Conservation (phyloP, 345 rosid genomes). For the Pelargonium nanum region DNA sequence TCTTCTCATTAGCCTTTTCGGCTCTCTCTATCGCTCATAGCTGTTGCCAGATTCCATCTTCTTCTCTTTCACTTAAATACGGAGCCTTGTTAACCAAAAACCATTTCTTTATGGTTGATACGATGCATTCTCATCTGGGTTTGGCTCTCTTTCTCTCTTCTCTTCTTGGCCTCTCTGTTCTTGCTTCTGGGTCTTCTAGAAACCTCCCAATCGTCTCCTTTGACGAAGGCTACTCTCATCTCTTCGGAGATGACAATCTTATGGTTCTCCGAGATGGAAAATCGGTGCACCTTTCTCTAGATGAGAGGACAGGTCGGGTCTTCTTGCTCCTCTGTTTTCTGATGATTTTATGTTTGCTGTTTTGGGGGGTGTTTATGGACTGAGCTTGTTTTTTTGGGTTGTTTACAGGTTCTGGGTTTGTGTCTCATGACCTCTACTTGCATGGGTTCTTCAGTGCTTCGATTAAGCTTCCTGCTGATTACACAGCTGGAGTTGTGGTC, state of each 20-base stretch:
- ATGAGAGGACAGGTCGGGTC: slow-evolving; percentile 73
- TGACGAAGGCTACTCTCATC: slow-evolving; percentile 84
- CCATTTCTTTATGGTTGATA: slow-evolving; percentile 8
- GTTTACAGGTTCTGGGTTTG: slow-evolving; percentile 89
- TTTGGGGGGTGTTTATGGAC: neutral
- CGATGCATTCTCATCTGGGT: slow-evolving; percentile 10
- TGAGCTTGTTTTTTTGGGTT: neutral
- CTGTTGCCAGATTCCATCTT: slow-evolving; percentile 1
- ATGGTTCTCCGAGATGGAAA: slow-evolving; percentile 67
- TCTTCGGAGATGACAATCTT: slow-evolving; percentile 81
- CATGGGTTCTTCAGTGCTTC: slow-evolving; percentile 95
- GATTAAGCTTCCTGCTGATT: slow-evolving; percentile 87
- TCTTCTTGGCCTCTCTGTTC: slow-evolving; percentile 21
- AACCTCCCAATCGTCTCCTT: slow-evolving; percentile 51
- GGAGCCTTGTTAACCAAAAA: neutral
- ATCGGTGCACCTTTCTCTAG: slow-evolving; percentile 66
- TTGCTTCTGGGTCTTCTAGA: slow-evolving; percentile 44
- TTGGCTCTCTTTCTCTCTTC: slow-evolving; percentile 26
- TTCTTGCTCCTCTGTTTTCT: slow-evolving; percentile 1
- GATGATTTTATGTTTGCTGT: neutral
- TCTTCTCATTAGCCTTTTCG: slow-evolving; percentile 12
- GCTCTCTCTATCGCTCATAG: slow-evolving; percentile 13
- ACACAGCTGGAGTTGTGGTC: slow-evolving; percentile 96
- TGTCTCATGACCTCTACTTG: slow-evolving; percentile 79
- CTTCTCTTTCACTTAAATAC: neutral